phyloP scores from a whole-genome alignment of 495 filamentous ascomycete genomes.

The Bacidia rubella region DNA sequence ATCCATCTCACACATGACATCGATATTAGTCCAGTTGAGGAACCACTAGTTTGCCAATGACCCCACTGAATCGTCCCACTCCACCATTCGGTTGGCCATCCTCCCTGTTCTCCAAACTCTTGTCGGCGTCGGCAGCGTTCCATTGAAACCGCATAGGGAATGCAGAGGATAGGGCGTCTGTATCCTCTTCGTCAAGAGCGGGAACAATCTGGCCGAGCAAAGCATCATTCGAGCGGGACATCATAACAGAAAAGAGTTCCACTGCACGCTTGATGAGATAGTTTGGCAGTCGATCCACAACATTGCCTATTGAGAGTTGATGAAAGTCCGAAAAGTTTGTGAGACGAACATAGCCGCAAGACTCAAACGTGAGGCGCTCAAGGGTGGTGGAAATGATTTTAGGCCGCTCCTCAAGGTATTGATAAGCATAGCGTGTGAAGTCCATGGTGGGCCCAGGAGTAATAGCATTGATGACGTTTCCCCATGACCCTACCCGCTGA shows the following conservation, averaged over 20 bases:
- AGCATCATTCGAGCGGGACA: slow-evolving; percentile 7
- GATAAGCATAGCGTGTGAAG: slow-evolving; percentile 16
- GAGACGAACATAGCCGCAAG: slow-evolving; percentile 32
- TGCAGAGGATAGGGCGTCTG: slow-evolving; percentile 6
- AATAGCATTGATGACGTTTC: slow-evolving; percentile 27
- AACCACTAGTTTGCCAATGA: slow-evolving; percentile 7
- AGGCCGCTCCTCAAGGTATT: slow-evolving; percentile 9
- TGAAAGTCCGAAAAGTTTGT: slow-evolving; percentile 4
- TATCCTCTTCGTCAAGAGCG: slow-evolving; percentile 8
- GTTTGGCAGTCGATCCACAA: background rate
- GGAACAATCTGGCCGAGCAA: slow-evolving; percentile 16
- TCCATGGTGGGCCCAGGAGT: slow-evolving; percentile 26
- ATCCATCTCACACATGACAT: too few relatives aligned
- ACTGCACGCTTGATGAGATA: slow-evolving; percentile 6
- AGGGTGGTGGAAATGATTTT: slow-evolving; percentile 8
- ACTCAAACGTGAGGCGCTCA: slow-evolving; percentile 25
- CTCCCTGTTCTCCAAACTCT: slow-evolving; percentile 9
- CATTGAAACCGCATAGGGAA: slow-evolving; percentile 12
- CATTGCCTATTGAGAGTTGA: slow-evolving; percentile 10
- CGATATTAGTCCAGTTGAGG: background rate
- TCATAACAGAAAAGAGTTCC: slow-evolving; percentile 12
- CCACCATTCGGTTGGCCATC: slow-evolving; percentile 18
- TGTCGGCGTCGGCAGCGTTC: slow-evolving; percentile 1
- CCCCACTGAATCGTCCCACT: slow-evolving; percentile 16
- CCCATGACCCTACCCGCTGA: slow-evolving; percentile 25